These are phyloP conservation scores for Pythium myriotylum DNA, from an alignment of 352 stramenopile genomes.

Conservation along the genomic window DNA sequence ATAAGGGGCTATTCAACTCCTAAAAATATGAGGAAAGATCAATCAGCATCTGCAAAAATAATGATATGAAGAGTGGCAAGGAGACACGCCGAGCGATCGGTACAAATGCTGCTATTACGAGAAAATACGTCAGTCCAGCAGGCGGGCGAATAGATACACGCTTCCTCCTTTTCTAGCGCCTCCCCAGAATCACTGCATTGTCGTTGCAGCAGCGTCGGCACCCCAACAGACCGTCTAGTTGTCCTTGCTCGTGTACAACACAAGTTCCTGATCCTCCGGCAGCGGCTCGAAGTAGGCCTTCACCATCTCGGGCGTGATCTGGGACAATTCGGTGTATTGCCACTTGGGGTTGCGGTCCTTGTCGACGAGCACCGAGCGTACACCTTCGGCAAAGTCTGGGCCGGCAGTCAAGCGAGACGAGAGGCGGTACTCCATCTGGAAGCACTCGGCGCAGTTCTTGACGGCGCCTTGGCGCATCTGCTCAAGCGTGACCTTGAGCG, in stretches of 20 bases:
- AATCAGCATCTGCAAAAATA: neutral
- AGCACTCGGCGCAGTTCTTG: slow-evolving; percentile 88
- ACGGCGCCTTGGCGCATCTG: slow-evolving; percentile 89
- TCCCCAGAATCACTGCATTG: neutral
- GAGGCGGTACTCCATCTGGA: slow-evolving; percentile 95
- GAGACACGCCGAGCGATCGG: neutral
- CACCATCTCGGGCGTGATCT: slow-evolving; percentile 73
- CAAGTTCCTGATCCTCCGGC: slow-evolving; percentile 72
- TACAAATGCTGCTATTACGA: slow-evolving; percentile 3
- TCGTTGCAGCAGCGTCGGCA: neutral
- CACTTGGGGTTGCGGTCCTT: slow-evolving; percentile 95
- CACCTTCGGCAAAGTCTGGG: slow-evolving; percentile 96
- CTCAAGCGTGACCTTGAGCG: slow-evolving; percentile 94
- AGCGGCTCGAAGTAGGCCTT: slow-evolving; percentile 82
- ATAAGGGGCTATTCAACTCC: neutral
- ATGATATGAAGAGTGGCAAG: neutral
- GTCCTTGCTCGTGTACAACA: slow-evolving; percentile 55
- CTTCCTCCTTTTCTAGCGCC: slow-evolving; percentile 12
- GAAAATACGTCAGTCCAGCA: neutral
- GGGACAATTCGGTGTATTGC: slow-evolving; percentile 60
- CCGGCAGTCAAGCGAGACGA: slow-evolving; percentile 86
- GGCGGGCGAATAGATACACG: slow-evolving; percentile 17
- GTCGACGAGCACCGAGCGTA: slow-evolving; percentile 95
- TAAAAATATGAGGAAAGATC: neutral
- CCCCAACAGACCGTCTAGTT: slow-evolving; percentile 25